phyloP scores from a whole-genome alignment of 148 eudicot genomes.

The Cornus controversa region DNA sequence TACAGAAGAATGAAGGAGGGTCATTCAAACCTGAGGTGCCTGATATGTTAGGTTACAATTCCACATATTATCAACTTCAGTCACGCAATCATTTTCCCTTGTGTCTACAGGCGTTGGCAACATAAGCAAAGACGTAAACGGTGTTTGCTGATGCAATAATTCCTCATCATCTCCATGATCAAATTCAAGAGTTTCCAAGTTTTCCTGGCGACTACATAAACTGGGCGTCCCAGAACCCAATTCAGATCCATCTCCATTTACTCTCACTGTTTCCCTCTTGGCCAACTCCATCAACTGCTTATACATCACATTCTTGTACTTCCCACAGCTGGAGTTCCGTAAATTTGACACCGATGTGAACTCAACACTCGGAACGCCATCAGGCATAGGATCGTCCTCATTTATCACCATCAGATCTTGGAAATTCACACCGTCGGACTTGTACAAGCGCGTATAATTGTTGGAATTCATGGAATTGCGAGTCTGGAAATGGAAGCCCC shows the following conservation, averaged over 20 bases:
- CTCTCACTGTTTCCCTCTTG: constrained; percentile 11
- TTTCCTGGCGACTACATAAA: constrained; percentile 5
- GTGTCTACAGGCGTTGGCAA: constrained; percentile 16
- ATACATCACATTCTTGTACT: constrained; percentile 39
- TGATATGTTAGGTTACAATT: constrained; percentile 1
- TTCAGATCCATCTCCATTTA: constrained; percentile 18
- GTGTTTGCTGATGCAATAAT: constrained; percentile 17
- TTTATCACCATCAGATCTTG: constrained; percentile 11
- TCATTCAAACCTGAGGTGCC: constrained; percentile 14
- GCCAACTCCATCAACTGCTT: constrained; percentile 55
- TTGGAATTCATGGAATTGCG: constrained; percentile 10
- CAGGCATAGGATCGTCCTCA: constrained; percentile 22
- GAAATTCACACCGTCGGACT: constrained; percentile 3
- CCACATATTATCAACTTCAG: background rate
- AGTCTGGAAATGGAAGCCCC: constrained; percentile 45
- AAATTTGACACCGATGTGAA: constrained; percentile 26
- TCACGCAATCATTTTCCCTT: background rate
- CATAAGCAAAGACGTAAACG: constrained; percentile 39
- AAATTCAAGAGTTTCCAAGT: background rate
- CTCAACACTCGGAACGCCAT: constrained; percentile 37
- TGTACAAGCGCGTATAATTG: background rate
- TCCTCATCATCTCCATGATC: constrained; percentile 3
- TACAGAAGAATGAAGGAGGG: too few relatives aligned
- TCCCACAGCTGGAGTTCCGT: constrained; percentile 16
- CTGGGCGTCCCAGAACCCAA: constrained; percentile 19